A percentile compares a stretch with the other conserved stretches of the same genome.
Evolutionary conservation across 2,329 filamentous ascomycete species (phyloP).

Genomic region (Epichloe hybrida): DNA sequence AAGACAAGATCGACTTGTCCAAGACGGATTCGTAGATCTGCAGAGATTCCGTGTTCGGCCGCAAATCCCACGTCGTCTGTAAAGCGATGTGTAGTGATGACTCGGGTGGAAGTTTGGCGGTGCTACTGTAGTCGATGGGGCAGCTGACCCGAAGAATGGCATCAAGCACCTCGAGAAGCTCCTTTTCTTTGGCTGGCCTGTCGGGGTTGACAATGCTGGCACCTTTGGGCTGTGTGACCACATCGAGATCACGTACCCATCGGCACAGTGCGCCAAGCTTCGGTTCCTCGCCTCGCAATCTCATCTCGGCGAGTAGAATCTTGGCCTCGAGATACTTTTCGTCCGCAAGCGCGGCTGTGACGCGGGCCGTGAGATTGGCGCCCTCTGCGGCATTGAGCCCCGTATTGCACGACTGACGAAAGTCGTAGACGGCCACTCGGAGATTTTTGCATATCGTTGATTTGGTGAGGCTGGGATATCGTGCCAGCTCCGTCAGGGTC

Average conservation of each 20-base stretch:
- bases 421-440: conserved; percentile 53
- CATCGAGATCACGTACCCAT: conserved; percentile 59
- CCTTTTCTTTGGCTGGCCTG: conserved; percentile 33
- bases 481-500: conserved; percentile 43
- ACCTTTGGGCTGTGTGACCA: conserved; percentile 43
- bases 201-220: conserved; percentile 17
- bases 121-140: conserved; percentile 37
- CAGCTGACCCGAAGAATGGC: conserved; percentile 50
- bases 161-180: conserved; percentile 48
- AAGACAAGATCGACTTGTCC: conserved; percentile 39
- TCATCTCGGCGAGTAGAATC: conserved; percentile 56
- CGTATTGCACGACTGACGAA: conserved; percentile 54
- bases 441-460: conserved; percentile 54
- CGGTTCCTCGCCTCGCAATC: conserved; percentile 48
- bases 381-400: conserved; percentile 46
- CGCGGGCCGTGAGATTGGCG: conserved; percentile 51
- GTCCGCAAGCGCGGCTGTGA: conserved; percentile 52
- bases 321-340: conserved; percentile 51
- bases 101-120: conserved; percentile 14
- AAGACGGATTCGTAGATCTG: conserved; percentile 43
- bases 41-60: conserved; percentile 25
- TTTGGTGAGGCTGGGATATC: conserved; percentile 51
- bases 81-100: conserved; percentile 38
- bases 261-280: conserved; percentile 57
- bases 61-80: conserved; percentile 48